phyloP scores from a whole-genome alignment of 2,329 filamentous ascomycete genomes.

The Paramyrothecium sp. region DNA sequence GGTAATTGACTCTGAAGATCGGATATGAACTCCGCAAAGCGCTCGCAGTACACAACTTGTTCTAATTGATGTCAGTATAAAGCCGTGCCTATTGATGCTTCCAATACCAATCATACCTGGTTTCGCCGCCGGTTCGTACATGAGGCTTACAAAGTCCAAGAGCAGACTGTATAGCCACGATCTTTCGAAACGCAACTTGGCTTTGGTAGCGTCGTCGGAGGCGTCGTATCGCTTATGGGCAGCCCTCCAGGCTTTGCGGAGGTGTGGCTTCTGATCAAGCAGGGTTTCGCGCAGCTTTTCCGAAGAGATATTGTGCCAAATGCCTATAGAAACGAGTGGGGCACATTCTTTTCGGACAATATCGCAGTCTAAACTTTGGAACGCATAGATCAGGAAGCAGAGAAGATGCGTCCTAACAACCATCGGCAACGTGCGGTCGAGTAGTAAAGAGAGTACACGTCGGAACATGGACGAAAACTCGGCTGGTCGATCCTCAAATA shows the following conservation, averaged over 20 bases:
- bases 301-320: conserved; percentile 89
- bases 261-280: conserved; percentile 69
- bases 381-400: conserved; percentile 85
- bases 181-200: conserved; percentile 82
- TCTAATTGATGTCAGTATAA: conserved; percentile 38
- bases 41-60: conserved; percentile 79
- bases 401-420: conserved; percentile 78
- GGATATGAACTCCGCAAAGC: conserved; percentile 87
- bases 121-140: conserved; percentile 59
- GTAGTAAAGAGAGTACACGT: conserved; percentile 81
- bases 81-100: too few species aligned
- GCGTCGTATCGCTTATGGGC: conserved; percentile 83
- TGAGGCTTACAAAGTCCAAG: conserved; percentile 73
- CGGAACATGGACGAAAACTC: conserved; percentile 90
- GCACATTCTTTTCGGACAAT: conserved; percentile 95
- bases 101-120: conserved; percentile 37
- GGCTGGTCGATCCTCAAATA: conserved; percentile 73
- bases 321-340: conserved; percentile 87
- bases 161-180: conserved; percentile 89
- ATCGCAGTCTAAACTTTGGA: conserved; percentile 87
- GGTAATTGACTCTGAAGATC: conserved; percentile 93
- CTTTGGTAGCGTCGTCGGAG: conserved; percentile 76
- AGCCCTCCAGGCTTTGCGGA: conserved; percentile 90
- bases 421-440: conserved; percentile 66
- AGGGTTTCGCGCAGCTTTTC: conserved; percentile 71